Base-by-base conservation (phyloP, 2,329 filamentous ascomycete genomes). In the Ilyonectria robusta region DNA sequence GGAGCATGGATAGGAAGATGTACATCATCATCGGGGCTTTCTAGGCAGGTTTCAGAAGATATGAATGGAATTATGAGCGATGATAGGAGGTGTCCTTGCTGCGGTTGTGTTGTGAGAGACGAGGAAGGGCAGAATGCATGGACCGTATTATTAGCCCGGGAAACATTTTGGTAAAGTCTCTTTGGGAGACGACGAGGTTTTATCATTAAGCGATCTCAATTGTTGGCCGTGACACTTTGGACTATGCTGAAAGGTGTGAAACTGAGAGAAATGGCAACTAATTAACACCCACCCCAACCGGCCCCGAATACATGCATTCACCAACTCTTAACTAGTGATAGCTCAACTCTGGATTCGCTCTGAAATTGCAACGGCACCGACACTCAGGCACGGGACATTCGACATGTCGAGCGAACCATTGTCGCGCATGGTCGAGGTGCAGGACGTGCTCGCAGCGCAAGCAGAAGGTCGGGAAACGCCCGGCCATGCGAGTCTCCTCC, bases 361-460 rank as follows among this genome's bases (percentile, higher is more conserved):
- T 82, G 66, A 88, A 89, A 74, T 89, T 90, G 76, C 90, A 92
- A 40, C 86, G 84, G 70, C 91, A 93, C 58, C 88, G 84, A 74
- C 91, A 93, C 79, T 92, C 90, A 1, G 91, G 89, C 56, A 92
- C 89, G 0, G 91, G 90, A 74, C 91, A 92, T 79, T 92, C 89
- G 31, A 85, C 84, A 70, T 92, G 90, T 35, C 88, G 80, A 7
- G 85, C 82, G 73, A 92, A 93, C 91, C 91, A 93, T 78, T 88
- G 85, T 71, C 88, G 81, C 6, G 90, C 89, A 75, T 92, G 91
- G 72, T 92, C 90, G 64, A 92, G 82, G 72, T 93, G 91, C 74
- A 90, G 80, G 10, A 91, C 89, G 75, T 93, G 91, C 74, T 92
- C 89, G 76, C 91, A 93, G 71, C 86, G 86, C 48, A 92, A 82